Evolutionary conservation across 306 rosid species (phyloP), one percentile per base, ranked within the genome.

Genomic region (Cicer bijugum): DNA sequence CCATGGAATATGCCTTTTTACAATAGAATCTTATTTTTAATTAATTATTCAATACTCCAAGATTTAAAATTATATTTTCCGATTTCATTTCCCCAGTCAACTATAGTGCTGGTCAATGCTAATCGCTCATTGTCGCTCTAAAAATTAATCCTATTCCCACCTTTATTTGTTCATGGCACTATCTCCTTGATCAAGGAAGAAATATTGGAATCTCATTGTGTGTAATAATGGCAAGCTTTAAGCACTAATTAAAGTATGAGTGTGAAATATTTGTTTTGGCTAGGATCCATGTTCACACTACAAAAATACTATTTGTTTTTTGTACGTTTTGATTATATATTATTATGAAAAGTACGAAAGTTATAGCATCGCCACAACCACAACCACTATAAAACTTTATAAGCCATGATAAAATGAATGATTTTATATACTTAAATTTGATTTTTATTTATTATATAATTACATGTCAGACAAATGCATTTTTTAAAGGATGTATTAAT

Each of bases 181-280:
- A 68, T 76, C 39, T 57, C 47, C 20, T 33, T 45, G 81, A 8
- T 16, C 62, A 47, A n/a, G 71, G 19, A 16, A 1, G 67, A 63
- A 52, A 39, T 58, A 17, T 65, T 58, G 59, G 43, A 72, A 66
- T 67, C 9, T 48, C 12, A 14, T n/a, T 44, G 28, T 62, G 12
- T 9, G 5, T 3, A 56, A 67, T 8, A 67, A 67, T 8, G 10
- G 48, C 9, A 67, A 17, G 69, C 46, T 74, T 67, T 14, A 7
- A 14, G 69, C 75, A 56, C 78, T 47, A 45, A 64, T 71, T 20
- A 70, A 38, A 65, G 58, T 23, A 23, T 23, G 28, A 23, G 28
- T 23, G 3, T 23, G 28, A 23, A 23, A 23, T 23, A 23, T 23
- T 23, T 23, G 28, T 23, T 23, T 23, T 23, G 28, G 28, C 3